These are phyloP conservation scores for Candida pini DNA, from an alignment of 805 yeast species.

Conservation along the genomic window DNA sequence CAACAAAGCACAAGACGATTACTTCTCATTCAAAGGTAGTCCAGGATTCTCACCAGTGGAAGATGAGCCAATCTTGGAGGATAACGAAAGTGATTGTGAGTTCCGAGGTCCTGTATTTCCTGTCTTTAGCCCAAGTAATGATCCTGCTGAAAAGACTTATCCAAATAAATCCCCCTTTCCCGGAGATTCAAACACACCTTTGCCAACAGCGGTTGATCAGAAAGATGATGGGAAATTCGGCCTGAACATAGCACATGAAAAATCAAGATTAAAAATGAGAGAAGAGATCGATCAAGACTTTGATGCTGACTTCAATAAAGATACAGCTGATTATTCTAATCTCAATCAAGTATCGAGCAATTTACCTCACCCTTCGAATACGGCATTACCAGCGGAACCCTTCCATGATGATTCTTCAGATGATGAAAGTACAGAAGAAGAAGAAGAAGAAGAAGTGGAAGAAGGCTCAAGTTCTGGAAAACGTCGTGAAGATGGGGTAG, in stretches of 20 bases:
- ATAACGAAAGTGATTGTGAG: conserved; percentile 25
- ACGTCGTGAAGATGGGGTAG: not conserved
- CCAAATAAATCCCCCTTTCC: not conserved
- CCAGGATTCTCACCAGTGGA: conserved; percentile 14
- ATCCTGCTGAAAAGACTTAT: too few relatives aligned
- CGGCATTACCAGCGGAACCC: not conserved
- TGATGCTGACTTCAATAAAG: conserved; percentile 24
- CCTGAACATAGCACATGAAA: not conserved
- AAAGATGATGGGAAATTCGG: not conserved
- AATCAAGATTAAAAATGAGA: conserved; percentile 6
- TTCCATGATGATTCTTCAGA: conserved; percentile 6
- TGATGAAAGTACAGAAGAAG: conserved; percentile 7
- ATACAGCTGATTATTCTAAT: conserved; percentile 3
- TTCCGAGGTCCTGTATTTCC: conserved; percentile 23
- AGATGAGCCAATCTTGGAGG: conserved; percentile 25
- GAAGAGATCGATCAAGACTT: conserved; percentile 28
- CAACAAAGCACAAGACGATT: conserved; percentile 5
- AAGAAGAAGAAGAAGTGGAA: not conserved
- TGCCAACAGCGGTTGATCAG: not conserved
- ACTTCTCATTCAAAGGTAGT: conserved; percentile 5
- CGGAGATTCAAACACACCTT: not conserved
- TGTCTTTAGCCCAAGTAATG: conserved; percentile 9
- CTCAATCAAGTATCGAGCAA: too few relatives aligned
- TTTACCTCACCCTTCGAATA: too few relatives aligned
- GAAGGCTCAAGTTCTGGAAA: not conserved